Conservation (phyloP, 2,329 filamentous ascomycete species). For the Botrytis pseudocinerea region DNA sequence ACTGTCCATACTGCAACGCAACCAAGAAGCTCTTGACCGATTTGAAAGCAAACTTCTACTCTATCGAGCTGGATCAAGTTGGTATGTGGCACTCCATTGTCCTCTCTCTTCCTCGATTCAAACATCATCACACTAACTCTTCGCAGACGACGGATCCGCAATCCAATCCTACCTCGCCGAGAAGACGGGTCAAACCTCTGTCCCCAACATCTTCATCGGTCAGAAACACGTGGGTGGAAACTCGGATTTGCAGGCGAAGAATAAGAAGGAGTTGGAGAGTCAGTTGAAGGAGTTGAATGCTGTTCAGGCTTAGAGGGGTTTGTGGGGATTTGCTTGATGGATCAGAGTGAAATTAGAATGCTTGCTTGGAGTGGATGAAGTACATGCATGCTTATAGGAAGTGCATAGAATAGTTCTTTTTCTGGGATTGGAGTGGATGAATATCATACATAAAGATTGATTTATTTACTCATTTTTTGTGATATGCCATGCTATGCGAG, state of each 20-base stretch:
- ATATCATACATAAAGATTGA: constrained; percentile 14
- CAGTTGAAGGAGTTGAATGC: constrained; percentile 67
- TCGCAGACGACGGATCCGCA: constrained; percentile 72
- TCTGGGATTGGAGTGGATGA: not conserved
- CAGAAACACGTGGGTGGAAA: constrained; percentile 95
- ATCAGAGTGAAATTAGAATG: not conserved
- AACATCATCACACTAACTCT: not conserved
- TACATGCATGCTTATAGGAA: not conserved
- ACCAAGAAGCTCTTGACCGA: constrained; percentile 74
- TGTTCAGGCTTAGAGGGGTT: constrained; percentile 37
- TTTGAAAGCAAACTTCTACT: constrained; percentile 69
- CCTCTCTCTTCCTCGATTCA: not conserved
- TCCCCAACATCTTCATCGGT: constrained; percentile 93
- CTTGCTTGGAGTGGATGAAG: not conserved
- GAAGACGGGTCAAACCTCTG: constrained; percentile 80
- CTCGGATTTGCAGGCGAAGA: constrained; percentile 72
- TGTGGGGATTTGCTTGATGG: not conserved
- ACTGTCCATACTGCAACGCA: constrained; percentile 87
- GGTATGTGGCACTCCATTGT: constrained; percentile 53
- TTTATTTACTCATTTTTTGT: not conserved
- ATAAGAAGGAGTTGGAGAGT: constrained; percentile 63
- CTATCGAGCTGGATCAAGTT: constrained; percentile 82
- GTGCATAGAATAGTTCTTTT: not conserved
- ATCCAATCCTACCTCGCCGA: constrained; percentile 82
- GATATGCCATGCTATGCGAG: not conserved